Evolutionary conservation across 2,329 filamentous ascomycete genomes (phyloP), one percentile per base, ranked within the genome.

Genomic region (Coleophoma cylindrospora): DNA sequence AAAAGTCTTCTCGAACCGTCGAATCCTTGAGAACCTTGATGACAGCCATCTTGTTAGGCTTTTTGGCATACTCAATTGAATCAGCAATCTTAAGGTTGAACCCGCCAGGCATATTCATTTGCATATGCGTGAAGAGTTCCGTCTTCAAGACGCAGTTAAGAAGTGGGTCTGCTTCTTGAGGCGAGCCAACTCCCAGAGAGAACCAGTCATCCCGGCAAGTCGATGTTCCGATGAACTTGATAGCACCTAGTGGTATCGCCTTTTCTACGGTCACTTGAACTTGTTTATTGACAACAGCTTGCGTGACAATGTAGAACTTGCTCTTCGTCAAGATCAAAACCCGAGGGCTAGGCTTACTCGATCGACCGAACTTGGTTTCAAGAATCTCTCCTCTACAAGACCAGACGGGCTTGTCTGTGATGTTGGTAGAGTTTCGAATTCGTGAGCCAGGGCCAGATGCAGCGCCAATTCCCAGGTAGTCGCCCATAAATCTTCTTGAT

Each of bases 131-230:
- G 65, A 97, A 95, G 69, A 99, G 85, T 64, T 99, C 94, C 0
- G 94, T 99, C 75, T 99, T 99, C 69, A 99, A 84, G 17, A 96
- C 74, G 64, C 94, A 99, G 70, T 86, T 95, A 62, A 99, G 70
- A 19, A 99, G 76, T n/a, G 94, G 91, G 68, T 99, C 94, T 0
- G 94, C 79, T 66, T 97, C 92, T 64, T 95, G 90, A 9, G 86
- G 85, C 33, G 91, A 91, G n/a, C 89, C 90, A 41, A 95, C 79
- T 3, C 91, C 89, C 34, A 99, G 75, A 1, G 92, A 90, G 68
- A 99, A 96, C 94, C 94, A 99, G 69, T 99, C 94, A 61, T 99
- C 94, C 56, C 89, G 89, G 53, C 88, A 73, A 14, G 80, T 89
- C 2, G 92, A 96, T 5, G 81, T 75, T 61, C 89, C 83, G 57